Evolutionary conservation across 164 flowering plant genomes (phyloP).

Genomic region (Taxillus chinensis): DNA sequence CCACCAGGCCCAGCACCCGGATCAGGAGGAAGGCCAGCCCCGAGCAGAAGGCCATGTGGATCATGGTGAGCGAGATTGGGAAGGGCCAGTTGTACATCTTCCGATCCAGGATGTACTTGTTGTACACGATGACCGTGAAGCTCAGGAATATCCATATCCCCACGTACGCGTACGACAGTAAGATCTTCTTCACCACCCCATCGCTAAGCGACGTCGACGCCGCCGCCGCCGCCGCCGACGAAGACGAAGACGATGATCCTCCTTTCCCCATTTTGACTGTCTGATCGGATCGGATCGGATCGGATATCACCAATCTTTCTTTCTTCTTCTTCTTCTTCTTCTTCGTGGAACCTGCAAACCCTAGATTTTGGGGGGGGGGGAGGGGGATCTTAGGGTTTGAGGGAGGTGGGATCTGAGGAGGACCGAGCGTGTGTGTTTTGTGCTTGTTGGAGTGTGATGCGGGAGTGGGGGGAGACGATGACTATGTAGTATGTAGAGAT

Average conservation of each 20-base stretch:
- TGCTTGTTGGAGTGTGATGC: no score
- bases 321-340: no score
- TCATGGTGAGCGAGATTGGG: slow-evolving; percentile 42
- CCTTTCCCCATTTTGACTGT: slow-evolving; percentile 26
- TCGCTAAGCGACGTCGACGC: slow-evolving; percentile 10
- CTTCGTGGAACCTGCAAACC: no score
- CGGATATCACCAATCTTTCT: no score
- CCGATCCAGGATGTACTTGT: slow-evolving; percentile 46
- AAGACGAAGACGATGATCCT: not conserved
- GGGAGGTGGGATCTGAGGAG: no score
- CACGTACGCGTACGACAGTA: slow-evolving; percentile 36
- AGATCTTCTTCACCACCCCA: slow-evolving; percentile 25
- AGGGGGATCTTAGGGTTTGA: no score
- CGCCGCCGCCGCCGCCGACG: not conserved
- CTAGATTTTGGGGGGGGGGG: no score
- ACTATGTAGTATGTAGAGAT: no score
- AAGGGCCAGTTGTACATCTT: slow-evolving; percentile 44
- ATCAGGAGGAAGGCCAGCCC: slow-evolving; percentile 29
- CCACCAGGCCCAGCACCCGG: slow-evolving; percentile 28
- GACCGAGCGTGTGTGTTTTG: no score
- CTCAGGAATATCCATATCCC: slow-evolving; percentile 39
- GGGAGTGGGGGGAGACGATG: no score
- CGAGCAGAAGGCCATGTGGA: slow-evolving; percentile 41
- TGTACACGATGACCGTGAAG: slow-evolving; percentile 44
- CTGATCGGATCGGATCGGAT: no score